Percentiles rank a stretch among this genome's conserved stretches.
phyloP scores from a whole-genome alignment of 2,329 filamentous ascomycete genomes.

The Penicillium sp. region DNA sequence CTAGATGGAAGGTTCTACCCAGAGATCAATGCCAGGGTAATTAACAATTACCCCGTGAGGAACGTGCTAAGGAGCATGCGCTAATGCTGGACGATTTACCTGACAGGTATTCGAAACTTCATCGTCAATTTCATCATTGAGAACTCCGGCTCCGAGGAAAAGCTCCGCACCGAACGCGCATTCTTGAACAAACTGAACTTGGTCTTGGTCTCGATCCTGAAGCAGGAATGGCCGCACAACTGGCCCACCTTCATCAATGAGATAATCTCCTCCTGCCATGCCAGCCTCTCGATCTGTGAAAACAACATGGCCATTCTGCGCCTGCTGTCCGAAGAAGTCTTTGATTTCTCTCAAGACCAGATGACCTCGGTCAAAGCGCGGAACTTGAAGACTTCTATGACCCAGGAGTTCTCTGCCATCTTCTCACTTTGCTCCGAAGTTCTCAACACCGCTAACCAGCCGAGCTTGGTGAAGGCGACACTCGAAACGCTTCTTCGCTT shows the following conservation, averaged over 20 bases:
- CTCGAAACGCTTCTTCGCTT: conserved; percentile 93
- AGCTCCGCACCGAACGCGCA: conserved; percentile 76
- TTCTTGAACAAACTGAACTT: conserved; percentile 98
- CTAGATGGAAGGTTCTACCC: conserved; percentile 96
- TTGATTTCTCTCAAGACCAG: conserved; percentile 97
- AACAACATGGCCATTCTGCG: conserved; percentile 99
- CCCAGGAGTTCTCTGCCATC: conserved; percentile 95
- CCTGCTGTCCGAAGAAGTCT: conserved; percentile 94
- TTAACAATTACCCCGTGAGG: not conserved
- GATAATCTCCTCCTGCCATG: conserved; percentile 94
- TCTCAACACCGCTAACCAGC: conserved; percentile 81
- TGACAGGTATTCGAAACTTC: conserved; percentile 91
- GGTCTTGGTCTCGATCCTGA: conserved; percentile 93
- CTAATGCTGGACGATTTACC: conserved; percentile 8
- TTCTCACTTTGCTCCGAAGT: conserved; percentile 98
- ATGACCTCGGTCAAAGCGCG: conserved; percentile 99
- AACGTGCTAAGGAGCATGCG: not conserved
- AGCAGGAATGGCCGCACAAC: conserved; percentile 99
- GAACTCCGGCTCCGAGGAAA: conserved; percentile 85
- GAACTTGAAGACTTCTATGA: conserved; percentile 98
- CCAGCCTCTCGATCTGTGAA: conserved; percentile 94
- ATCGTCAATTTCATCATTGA: conserved; percentile 98
- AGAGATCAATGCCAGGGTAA: conserved; percentile 90
- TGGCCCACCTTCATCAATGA: conserved; percentile 99
- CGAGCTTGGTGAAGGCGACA: conserved; percentile 90